Evolutionary conservation across 1,139 yeast genomes (phyloP).

Genomic region (Taphrina communis): DNA sequence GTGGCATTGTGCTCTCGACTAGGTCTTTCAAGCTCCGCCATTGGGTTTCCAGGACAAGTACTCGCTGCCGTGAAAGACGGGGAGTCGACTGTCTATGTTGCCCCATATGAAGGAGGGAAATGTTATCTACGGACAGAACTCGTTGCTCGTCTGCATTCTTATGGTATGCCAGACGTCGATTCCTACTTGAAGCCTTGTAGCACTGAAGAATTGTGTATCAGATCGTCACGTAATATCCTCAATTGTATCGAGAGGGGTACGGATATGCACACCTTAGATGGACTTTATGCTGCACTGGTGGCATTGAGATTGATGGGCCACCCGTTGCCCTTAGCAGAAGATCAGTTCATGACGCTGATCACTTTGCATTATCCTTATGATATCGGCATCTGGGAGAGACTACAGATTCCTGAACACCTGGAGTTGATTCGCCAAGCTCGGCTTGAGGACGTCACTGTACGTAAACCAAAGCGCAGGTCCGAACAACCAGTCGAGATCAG

Average conservation of each 20-base stretch:
- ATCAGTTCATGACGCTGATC: constrained; percentile 17
- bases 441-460: constrained; percentile 27
- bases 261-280: constrained; percentile 8
- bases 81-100: constrained; percentile 4
- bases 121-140: constrained; percentile 16
- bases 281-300: constrained; percentile 16
- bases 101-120: constrained; percentile 30
- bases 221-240: constrained; percentile 23
- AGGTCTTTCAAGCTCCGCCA: constrained; percentile 14
- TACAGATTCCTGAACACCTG: constrained; percentile 15
- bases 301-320: constrained; percentile 19
- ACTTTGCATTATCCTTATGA: constrained; percentile 26
- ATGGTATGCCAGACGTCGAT: constrained; percentile 10
- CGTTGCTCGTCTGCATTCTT: constrained; percentile 7
- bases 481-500: constrained; percentile 23
- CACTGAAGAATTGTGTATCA: constrained; percentile 9
- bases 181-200: neutral
- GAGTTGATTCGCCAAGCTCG: constrained; percentile 18
- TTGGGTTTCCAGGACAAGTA: constrained; percentile 32
- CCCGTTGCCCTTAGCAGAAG: constrained; percentile 14
- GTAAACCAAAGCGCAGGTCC: constrained; percentile 7
- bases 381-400: constrained; percentile 13
- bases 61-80: constrained; percentile 21
- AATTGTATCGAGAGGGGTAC: constrained; percentile 28
- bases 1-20: constrained; percentile 16